Base-by-base conservation (phyloP, 441 rosid species). In the Jatropha multifida region DNA sequence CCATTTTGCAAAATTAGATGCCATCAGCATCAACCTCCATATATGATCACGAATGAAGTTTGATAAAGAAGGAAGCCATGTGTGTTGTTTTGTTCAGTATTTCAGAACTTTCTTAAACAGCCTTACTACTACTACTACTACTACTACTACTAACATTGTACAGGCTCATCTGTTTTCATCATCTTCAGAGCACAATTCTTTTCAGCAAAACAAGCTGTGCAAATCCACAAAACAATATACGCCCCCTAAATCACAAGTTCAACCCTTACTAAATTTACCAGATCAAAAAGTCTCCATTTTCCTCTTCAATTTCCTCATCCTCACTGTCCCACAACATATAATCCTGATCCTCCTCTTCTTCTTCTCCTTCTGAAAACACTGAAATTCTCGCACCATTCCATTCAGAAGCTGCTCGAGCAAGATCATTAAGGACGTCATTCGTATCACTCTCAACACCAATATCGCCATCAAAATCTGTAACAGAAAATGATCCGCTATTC, bases 311-410 rank as follows among this genome's bases (percentile, higher is more conserved):
- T 55, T 72, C 82, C 64, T 86, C 92, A 74, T 83, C 86, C 42
- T 84, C 87, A 78, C 86, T 85, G 74, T 81, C 87, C 65, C 75
- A 83, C 65, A 81, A 74, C 18, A 67, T 79, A 77, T 81, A 87
- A 55, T 85, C 90, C 46, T 60, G 83, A 0, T 32, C 32, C 32
- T 78, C 79, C 61, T 87, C 92, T 59, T 84, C 86, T 73, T 85
- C 88, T 56, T 88, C 89, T 69, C 85, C 97, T 82, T 94, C 97
- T 0, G 97, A 84, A 81, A 94, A 94, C 17, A 82, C 82, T 1
- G 96, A 92, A 74, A 85, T 78, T 74, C 80, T 87, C 58, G 77
- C 60, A 32, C 88, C 84, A 78, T 87, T 84, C 80, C 84, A 83
- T 51, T 74, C 87, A 73, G 79, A 81, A 62, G 84, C 83, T 63